A percentile compares a stretch with the other conserved stretches of the same genome.
Conservation (phyloP, 805 yeast genomes). For the Barnettozyma wickerhamii region DNA sequence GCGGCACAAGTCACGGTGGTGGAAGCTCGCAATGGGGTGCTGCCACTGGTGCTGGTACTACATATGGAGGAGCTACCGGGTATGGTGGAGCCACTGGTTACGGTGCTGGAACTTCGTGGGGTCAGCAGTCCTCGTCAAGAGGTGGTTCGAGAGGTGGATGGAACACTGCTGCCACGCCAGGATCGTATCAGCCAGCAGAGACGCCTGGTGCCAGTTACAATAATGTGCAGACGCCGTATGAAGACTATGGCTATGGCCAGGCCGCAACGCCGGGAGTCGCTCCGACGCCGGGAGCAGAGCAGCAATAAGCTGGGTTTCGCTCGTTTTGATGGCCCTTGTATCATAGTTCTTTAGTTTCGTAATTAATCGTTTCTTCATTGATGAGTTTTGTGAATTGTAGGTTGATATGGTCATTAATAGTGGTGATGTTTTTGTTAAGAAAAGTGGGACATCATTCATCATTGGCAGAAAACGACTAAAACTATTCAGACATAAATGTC, state of each 20-base stretch:
- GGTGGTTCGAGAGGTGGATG: conserved; percentile 15
- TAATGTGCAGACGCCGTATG: conserved; percentile 15
- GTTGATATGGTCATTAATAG: no score
- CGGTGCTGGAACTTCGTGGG: conserved; percentile 38
- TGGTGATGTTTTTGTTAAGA: no score
- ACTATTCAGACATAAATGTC: conserved; percentile 15
- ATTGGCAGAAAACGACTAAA: no score
- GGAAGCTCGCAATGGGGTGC: conserved; percentile 23
- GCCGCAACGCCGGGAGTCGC: conserved; percentile 19
- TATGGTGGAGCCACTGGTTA: conserved; percentile 43
- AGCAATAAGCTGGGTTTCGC: no score
- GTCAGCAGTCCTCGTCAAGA: conserved; percentile 28
- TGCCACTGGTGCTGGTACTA: conserved; percentile 33
- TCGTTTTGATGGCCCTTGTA: no score
- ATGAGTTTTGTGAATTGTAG: no score
- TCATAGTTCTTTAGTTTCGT: not conserved
- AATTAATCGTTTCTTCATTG: no score
- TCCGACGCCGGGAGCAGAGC: conserved; percentile 10
- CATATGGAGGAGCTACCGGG: conserved; percentile 23
- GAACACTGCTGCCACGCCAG: conserved; percentile 33
- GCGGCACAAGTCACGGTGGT: conserved; percentile 11
- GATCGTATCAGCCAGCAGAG: conserved; percentile 29
- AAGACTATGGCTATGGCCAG: conserved; percentile 7
- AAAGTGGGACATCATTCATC: no score
- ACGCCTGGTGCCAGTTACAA: conserved; percentile 36